phyloP scores from a whole-genome alignment of 768 basidiomycete genomes.

The Trametes gibbosa region DNA sequence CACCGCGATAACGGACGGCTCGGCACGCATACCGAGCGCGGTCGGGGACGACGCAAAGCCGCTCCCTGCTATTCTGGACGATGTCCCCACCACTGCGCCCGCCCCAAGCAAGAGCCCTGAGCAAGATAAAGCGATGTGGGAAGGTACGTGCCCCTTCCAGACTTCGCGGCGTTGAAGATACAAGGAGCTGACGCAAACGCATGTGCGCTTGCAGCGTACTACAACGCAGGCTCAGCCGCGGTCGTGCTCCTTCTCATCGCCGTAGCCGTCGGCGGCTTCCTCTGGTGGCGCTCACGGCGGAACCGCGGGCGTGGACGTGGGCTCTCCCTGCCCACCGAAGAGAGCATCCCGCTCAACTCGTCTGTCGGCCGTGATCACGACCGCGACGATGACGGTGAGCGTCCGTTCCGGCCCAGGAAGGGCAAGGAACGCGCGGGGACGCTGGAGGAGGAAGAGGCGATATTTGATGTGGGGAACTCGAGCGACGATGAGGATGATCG shows the following conservation, averaged over 20 bases:
- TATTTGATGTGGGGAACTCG: slow-evolving; percentile 40
- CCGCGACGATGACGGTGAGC: slow-evolving; percentile 25
- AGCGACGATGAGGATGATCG: slow-evolving; percentile 46
- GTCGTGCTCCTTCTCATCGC: slow-evolving; percentile 78
- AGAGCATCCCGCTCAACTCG: slow-evolving; percentile 65
- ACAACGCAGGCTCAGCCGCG: slow-evolving; percentile 87
- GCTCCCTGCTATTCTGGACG: slow-evolving; percentile 47
- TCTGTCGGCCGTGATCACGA: slow-evolving; percentile 24
- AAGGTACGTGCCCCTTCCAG: slow-evolving; percentile 51
- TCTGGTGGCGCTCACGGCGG: slow-evolving; percentile 72
- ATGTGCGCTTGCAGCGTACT: slow-evolving; percentile 61
- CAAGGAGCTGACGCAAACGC: no score
- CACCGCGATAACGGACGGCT: slow-evolving; percentile 71
- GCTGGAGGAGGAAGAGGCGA: slow-evolving; percentile 32
- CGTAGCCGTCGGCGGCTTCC: slow-evolving; percentile 63
- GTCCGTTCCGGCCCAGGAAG: slow-evolving; percentile 24
- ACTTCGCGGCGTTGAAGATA: no score
- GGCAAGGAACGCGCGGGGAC: slow-evolving; percentile 36
- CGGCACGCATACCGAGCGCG: slow-evolving; percentile 76
- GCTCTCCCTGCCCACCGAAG: slow-evolving; percentile 50
- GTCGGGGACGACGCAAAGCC: slow-evolving; percentile 76
- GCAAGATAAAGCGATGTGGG: slow-evolving; percentile 87
- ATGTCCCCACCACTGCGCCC: slow-evolving; percentile 34
- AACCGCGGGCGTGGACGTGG: slow-evolving; percentile 37
- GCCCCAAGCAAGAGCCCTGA: slow-evolving; percentile 61